Evolutionary conservation across 192 early-diverging fungal genomes (phyloP), one percentile per base, ranked within the genome.

Genomic region (Mortierella antarctica): DNA sequence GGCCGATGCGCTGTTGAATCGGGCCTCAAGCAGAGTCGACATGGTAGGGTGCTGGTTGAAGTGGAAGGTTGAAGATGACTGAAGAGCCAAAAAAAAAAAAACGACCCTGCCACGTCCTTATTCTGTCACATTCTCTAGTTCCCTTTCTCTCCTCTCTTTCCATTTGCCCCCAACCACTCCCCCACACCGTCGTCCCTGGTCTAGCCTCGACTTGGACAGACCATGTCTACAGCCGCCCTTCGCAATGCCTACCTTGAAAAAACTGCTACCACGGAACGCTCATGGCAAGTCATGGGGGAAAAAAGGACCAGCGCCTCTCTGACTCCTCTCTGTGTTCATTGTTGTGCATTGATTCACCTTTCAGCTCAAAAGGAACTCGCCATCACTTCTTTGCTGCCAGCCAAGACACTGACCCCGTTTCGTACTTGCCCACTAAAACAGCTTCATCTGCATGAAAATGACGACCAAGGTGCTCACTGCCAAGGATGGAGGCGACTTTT

Each of bases 361-460:
- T 14, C 52, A 53, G 20, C 10, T 15, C 52, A 11, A 7, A 7
- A 41, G 13, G 51, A n/a, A n/a, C 39, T 4, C 39, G 14, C 20
- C 52, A 55, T 18, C n/a, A 23, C 23, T 21, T 53, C 9, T 15
- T 23, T 15, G 9, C 9, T 12, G 11, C 9, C 4, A 41, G 15
- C 57, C 31, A 31, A 31, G 31, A 31, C 31, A 31, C 31, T 31
- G 31, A 31, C 31, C 31, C 31, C 31, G 31, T 31, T 42, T 31
- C 15, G 40, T 40, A 65, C 9, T 7, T 48, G 18, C n/a, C 21
- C 11, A 7, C 6, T n/a, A 31, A 31, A 31, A 31, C 44, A 80
- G 87, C 76, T 88, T 83, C 74, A 82, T 88, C 21, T 88, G 87
- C 41, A 84, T 74, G 70, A 88, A 85, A 57, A 85, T 88, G 65